These are phyloP conservation scores for Blastobotrys apis DNA, from an alignment of 1,139 yeast genomes.

Conservation along the genomic window DNA sequence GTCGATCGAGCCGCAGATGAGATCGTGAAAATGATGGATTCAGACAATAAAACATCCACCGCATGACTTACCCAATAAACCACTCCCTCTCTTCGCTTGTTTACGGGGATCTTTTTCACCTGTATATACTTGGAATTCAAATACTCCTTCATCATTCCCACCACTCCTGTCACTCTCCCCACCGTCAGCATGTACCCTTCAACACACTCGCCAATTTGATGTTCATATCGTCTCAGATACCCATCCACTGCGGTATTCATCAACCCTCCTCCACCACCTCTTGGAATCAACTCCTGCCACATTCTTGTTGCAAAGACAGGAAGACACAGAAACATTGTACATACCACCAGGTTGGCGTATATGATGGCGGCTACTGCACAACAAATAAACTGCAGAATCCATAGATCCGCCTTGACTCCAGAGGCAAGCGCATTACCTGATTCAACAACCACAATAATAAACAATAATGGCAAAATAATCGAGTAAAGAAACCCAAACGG, in stretches of 20 bases:
- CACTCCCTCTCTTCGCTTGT: not conserved
- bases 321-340: constrained; percentile 6
- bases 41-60: too few species aligned
- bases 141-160: constrained; percentile 1
- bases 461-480: constrained; percentile 1
- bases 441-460: constrained; percentile 2
- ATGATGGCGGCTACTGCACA: not conserved
- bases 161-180: not conserved
- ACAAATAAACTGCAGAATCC: not conserved
- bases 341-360: not conserved
- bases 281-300: constrained; percentile 2
- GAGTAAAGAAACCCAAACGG: constrained; percentile 5
- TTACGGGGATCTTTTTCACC: too few species aligned
- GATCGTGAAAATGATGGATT: too few species aligned
- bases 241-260: constrained; percentile 1
- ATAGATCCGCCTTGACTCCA: too few species aligned
- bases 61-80: not conserved
- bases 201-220: not conserved
- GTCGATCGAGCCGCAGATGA: too few species aligned
- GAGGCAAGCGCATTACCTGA: too few species aligned
- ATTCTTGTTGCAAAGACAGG: constrained; percentile 1
- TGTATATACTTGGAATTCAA: not conserved
- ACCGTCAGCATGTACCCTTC: constrained; percentile 3
- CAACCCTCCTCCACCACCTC: not conserved
- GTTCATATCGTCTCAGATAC: not conserved